Evolutionary conservation across 1,284 basidiomycete genomes (phyloP).

Genomic region (Tremellales sp.): DNA sequence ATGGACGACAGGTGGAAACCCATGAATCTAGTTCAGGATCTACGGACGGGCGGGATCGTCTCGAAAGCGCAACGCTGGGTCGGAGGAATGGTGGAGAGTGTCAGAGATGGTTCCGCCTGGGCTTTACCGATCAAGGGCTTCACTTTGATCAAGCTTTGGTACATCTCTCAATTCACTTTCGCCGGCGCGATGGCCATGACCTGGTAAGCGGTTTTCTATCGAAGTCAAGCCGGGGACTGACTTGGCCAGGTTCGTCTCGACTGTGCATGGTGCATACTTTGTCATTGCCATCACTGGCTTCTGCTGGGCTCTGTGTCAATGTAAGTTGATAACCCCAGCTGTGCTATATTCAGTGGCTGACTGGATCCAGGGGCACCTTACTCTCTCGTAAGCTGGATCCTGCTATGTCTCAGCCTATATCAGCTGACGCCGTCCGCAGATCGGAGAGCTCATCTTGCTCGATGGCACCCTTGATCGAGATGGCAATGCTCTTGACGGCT

Average conservation of each 20-base stretch:
- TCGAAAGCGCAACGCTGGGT: conserved; percentile 8
- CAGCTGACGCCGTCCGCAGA: conserved; percentile 13
- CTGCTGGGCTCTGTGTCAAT: conserved; percentile 52
- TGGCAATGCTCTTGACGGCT: conserved; percentile 7
- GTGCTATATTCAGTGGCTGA: neutral
- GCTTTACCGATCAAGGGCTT: conserved; percentile 40
- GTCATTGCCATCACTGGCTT: conserved; percentile 53
- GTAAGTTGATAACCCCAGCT: conserved; percentile 21
- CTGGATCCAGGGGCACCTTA: conserved; percentile 51
- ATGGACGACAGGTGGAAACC: conserved; percentile 27
- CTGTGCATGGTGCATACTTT: conserved; percentile 48
- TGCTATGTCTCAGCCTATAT: neutral
- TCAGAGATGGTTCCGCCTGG: conserved; percentile 24
- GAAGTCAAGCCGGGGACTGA: neutral
- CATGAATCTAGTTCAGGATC: conserved; percentile 11
- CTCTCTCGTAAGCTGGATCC: conserved; percentile 39
- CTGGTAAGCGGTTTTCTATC: conserved; percentile 38
- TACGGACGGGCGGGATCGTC: conserved; percentile 7
- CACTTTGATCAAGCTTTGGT: conserved; percentile 44
- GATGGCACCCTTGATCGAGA: conserved; percentile 26
- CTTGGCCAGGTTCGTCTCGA: conserved; percentile 36
- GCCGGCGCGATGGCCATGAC: conserved; percentile 46
- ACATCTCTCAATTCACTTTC: conserved; percentile 41
- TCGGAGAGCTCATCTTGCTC: conserved; percentile 48
- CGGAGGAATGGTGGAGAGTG: conserved; percentile 11